Evolutionary conservation across 2,329 filamentous ascomycete genomes (phyloP).

Genomic region (Atkinsonella hypoxylon): DNA sequence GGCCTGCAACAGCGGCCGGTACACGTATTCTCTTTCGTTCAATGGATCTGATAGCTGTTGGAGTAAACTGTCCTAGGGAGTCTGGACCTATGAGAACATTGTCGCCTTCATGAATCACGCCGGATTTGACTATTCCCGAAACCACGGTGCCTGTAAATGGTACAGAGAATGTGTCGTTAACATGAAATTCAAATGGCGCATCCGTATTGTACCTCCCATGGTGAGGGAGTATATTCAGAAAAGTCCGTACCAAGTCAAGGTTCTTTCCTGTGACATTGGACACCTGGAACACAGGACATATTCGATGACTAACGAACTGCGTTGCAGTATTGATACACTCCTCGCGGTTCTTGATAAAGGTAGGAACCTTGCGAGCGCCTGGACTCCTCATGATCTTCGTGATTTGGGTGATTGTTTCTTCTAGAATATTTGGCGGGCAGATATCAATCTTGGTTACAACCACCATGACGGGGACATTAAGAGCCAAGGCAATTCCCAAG

Average conservation of each 20-base stretch:
- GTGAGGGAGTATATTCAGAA: conserved; percentile 89
- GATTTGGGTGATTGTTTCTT: conserved; percentile 85
- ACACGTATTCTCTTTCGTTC: conserved; percentile 88
- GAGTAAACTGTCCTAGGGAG: conserved; percentile 76
- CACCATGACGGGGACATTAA: conserved; percentile 97
- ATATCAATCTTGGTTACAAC: conserved; percentile 98
- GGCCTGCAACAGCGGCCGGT: conserved; percentile 77
- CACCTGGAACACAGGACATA: conserved; percentile 95
- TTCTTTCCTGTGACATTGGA: conserved; percentile 94
- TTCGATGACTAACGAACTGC: conserved; percentile 88
- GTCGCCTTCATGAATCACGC: conserved; percentile 84
- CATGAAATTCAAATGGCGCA: conserved; percentile 83
- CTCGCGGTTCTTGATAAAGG: conserved; percentile 85
- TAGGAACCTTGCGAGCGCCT: conserved; percentile 86
- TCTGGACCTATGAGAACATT: conserved; percentile 82
- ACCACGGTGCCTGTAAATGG: conserved; percentile 96
- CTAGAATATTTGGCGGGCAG: conserved; percentile 86
- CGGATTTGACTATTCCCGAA: conserved; percentile 80
- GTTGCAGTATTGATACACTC: conserved; percentile 92
- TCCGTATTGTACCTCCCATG: conserved; percentile 85
- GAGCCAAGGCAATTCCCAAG: conserved; percentile 80
- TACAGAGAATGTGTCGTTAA: conserved; percentile 97
- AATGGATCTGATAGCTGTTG: conserved; percentile 80
- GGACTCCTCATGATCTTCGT: conserved; percentile 89
- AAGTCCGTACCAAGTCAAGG: conserved; percentile 79